Base-by-base conservation (phyloP, 1,284 basidiomycete genomes). In the Papiliotrema terrestris region DNA sequence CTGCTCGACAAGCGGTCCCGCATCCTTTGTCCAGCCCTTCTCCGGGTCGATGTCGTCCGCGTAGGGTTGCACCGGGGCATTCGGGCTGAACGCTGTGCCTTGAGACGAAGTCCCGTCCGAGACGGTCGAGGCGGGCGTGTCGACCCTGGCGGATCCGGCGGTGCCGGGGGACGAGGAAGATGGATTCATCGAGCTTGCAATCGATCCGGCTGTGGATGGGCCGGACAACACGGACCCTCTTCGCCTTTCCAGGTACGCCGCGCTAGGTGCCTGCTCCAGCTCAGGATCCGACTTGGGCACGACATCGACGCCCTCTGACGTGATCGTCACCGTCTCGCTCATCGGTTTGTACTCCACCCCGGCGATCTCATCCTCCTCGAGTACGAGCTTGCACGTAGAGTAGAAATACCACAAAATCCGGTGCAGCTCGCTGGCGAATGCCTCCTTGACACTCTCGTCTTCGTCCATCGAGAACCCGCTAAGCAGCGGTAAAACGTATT, bases 351-450 rank as follows among this genome's bases (percentile, higher is more conserved):
- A 51, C 43, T 46, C 57, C 37, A 29, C 49, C 48, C 20, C 59
- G 44, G 42, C 55, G 22, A 48, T 26, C 25, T 55, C 48, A 4
- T 58, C 55, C 20, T 54, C 55, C 5, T 58, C 56, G 17, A 35
- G 25, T n/a, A 52, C 46, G n/a, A 67, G 55, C 39, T 55, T 53
- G 49, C 67, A 69, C 6, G 88, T 85, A 35, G 90, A 87, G 70
- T 91, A 87, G 77, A 95, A 98, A 86, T 90, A 96, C 92, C 92
- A 97, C 62, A 97, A 84, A 62, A 96, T 84, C 43, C 83, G 79
- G 49, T 91, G 84, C 23, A 98, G 79, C 67, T 91, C 86, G 2
- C 85, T 82, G 1, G 91, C 87, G 41, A 98, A 86, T 0, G 91
- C 89, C 68, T 96, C 91, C 74, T 91, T 93, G 57, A 98, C 93